Percentiles rank a stretch among this genome's conserved stretches.
Conservation (phyloP, 2,329 filamentous ascomycete genomes). For the Colletotrichum salicis region DNA sequence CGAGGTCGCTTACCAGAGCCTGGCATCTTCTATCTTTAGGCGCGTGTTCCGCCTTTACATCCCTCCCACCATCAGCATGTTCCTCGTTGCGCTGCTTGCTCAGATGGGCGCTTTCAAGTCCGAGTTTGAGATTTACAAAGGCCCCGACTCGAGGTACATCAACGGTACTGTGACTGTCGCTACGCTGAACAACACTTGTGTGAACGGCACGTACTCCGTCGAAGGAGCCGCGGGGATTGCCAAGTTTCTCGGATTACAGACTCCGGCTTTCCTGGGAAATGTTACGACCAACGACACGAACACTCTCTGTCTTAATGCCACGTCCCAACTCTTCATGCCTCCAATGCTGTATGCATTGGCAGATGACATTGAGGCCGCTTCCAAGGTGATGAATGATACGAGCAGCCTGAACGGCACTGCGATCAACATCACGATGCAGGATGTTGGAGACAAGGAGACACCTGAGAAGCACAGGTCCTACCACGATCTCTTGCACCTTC, state of each 20-base stretch:
- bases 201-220: conserved; percentile 43
- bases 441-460: not conserved
- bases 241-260: conserved; percentile 43
- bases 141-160: conserved; percentile 51
- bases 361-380: conserved; percentile 34
- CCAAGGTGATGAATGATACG: conserved; percentile 1
- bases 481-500: not conserved
- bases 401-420: not conserved
- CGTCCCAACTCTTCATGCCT: conserved; percentile 43
- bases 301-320: conserved; percentile 48
- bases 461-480: conserved; percentile 5
- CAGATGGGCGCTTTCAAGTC: conserved; percentile 50
- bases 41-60: conserved; percentile 53
- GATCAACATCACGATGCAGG: conserved; percentile 1
- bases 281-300: conserved; percentile 42
- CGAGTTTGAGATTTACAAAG: conserved; percentile 48
- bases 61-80: conserved; percentile 53
- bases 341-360: conserved; percentile 44
- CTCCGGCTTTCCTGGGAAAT: conserved; percentile 43
- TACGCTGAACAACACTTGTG: conserved; percentile 38
- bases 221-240: conserved; percentile 43
- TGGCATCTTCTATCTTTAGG: conserved; percentile 50
- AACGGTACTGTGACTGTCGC: conserved; percentile 48
- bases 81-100: conserved; percentile 50
- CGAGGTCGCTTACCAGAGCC: conserved; percentile 48